Percentiles rank a stretch among this genome's conserved stretches.
phyloP scores from a whole-genome alignment of 2,329 filamentous ascomycete species.

The Corniculantispora saksenae region DNA sequence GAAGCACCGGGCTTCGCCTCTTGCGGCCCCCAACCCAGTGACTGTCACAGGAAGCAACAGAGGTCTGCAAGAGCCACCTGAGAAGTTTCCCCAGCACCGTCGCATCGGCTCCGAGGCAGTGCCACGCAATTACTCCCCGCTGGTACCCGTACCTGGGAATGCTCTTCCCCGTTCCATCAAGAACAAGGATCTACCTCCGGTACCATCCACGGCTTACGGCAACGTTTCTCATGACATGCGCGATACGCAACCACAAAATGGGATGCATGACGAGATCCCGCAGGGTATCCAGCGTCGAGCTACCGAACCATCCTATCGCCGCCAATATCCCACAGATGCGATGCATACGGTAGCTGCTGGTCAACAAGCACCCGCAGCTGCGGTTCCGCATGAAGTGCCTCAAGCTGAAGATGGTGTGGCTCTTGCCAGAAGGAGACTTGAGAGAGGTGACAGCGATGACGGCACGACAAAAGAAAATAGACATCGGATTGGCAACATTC shows the following conservation, averaged over 20 bases:
- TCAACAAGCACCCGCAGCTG: background rate
- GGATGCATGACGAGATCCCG: background rate
- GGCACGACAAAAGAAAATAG: constrained; percentile 30
- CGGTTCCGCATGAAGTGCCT: constrained; percentile 24
- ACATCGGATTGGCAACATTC: constrained; percentile 43
- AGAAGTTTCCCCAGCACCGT: constrained; percentile 17
- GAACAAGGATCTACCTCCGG: constrained; percentile 36
- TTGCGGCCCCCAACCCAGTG: background rate
- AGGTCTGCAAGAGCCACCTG: constrained; percentile 57
- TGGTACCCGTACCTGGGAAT: constrained; percentile 16
- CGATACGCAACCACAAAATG: background rate
- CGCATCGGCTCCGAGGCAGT: background rate
- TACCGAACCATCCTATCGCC: constrained; percentile 32
- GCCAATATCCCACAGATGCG: constrained; percentile 31
- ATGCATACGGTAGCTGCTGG: constrained; percentile 23
- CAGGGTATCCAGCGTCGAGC: constrained; percentile 31
- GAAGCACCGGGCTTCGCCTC: constrained; percentile 2
- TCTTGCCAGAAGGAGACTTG: constrained; percentile 23
- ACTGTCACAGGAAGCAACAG: constrained; percentile 58
- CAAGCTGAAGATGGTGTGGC: constrained; percentile 20
- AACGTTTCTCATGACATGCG: background rate
- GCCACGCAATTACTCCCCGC: background rate
- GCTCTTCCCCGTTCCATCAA: constrained; percentile 25
- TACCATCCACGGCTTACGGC: background rate
- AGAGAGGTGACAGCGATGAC: constrained; percentile 34